A percentile compares a stretch with the other conserved stretches of the same genome.
Conservation (phyloP, 495 filamentous ascomycete genomes). For the Hyphodiscus hymeniophilus region DNA sequence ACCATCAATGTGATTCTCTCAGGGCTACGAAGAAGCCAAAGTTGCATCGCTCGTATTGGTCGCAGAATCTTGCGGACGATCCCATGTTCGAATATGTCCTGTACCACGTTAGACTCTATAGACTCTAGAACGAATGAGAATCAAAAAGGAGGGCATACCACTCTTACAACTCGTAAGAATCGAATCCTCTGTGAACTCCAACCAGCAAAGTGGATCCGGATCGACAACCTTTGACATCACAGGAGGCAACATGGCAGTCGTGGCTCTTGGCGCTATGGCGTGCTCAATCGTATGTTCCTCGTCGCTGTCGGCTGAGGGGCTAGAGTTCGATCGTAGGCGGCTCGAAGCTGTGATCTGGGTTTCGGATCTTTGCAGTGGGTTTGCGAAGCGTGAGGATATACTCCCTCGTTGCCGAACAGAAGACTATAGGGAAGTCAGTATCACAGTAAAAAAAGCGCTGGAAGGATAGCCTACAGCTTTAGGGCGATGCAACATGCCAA, state of each 20-base stretch:
- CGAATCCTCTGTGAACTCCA: conserved; percentile 83
- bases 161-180: conserved; percentile 86
- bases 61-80: conserved; percentile 60
- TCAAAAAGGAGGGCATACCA: conserved; percentile 45
- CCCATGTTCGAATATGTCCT: conserved; percentile 89
- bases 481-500: conserved; percentile 89
- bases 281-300: conserved; percentile 50
- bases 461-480: conserved; percentile 50
- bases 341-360: conserved; percentile 43
- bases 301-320: conserved; percentile 40
- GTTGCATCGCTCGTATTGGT: conserved; percentile 26
- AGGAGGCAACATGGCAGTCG: conserved; percentile 83
- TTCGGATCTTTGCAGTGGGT: conserved; percentile 36
- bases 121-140: background rate
- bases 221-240: conserved; percentile 88
- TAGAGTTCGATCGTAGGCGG: conserved; percentile 58
- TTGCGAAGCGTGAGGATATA: conserved; percentile 44
- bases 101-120: background rate
- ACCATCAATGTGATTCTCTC: background rate
- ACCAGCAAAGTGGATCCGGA: conserved; percentile 77
- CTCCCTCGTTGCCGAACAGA: conserved; percentile 53
- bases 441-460: background rate
- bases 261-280: conserved; percentile 69
- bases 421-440: conserved; percentile 24
- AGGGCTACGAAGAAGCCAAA: background rate